phyloP scores from a whole-genome alignment of 2,329 filamentous ascomycete genomes.

The Ophiosphaerella herpotricha region DNA sequence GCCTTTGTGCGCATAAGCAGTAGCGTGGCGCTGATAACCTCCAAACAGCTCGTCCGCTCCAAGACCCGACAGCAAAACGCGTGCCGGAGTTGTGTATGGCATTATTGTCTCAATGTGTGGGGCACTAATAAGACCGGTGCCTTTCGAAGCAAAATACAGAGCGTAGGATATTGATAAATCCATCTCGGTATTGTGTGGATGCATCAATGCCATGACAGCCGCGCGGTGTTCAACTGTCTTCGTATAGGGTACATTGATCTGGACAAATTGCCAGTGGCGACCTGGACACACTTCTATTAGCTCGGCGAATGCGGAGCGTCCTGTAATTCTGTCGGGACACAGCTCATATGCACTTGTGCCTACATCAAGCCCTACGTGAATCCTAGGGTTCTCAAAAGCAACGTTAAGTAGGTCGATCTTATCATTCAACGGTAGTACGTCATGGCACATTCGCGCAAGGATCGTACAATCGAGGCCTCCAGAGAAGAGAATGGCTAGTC shows the following conservation, averaged over 20 bases:
- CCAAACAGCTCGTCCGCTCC: slow-evolving; percentile 97
- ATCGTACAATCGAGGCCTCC: slow-evolving; percentile 93
- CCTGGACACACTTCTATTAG: slow-evolving; percentile 69
- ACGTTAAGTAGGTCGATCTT: slow-evolving; percentile 90
- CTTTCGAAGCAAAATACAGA: slow-evolving; percentile 91
- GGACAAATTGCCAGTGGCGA: slow-evolving; percentile 81
- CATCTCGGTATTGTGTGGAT: slow-evolving; percentile 98
- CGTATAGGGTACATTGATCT: slow-evolving; percentile 80
- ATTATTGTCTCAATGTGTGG: slow-evolving; percentile 27
- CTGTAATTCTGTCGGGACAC: slow-evolving; percentile 90
- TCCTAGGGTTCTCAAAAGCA: slow-evolving; percentile 90
- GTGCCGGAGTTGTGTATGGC: slow-evolving; percentile 70
- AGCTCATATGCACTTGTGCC: slow-evolving; percentile 67
- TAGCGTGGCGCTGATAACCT: slow-evolving; percentile 83
- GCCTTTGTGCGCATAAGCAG: slow-evolving; percentile 72
- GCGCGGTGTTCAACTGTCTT: slow-evolving; percentile 72
- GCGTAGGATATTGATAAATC: slow-evolving; percentile 92
- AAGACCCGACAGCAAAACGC: slow-evolving; percentile 87
- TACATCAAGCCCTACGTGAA: slow-evolving; percentile 48
- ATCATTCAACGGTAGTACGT: slow-evolving; percentile 70
- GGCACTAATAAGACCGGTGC: slow-evolving; percentile 57
- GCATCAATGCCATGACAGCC: slow-evolving; percentile 76
- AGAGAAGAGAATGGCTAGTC: slow-evolving; percentile 84
- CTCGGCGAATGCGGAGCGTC: slow-evolving; percentile 78
- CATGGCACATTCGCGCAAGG: slow-evolving; percentile 78